phyloP scores from a whole-genome alignment of 2,329 filamentous ascomycete genomes.

The Paraconiothyrium sp. region DNA sequence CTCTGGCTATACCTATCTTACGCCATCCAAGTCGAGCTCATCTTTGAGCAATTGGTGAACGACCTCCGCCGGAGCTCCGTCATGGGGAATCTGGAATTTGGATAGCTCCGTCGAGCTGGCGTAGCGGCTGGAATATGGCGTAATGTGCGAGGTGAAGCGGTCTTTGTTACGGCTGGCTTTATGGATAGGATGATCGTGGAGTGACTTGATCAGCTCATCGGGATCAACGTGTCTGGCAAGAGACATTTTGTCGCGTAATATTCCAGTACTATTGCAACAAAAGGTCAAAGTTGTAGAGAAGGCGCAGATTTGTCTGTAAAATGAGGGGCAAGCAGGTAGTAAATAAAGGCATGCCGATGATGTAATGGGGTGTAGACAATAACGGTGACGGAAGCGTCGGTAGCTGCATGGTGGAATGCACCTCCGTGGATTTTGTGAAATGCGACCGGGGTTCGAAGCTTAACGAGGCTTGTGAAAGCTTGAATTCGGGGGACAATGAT shows the following conservation, averaged over 20 bases:
- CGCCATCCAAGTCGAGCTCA: conserved; percentile 50
- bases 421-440: not conserved
- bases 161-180: conserved; percentile 50
- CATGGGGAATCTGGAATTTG: conserved; percentile 67
- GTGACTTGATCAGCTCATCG: conserved; percentile 61
- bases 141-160: conserved; percentile 59
- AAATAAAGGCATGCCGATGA: conserved; percentile 17
- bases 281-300: not conserved
- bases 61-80: conserved; percentile 68
- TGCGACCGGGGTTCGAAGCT: conserved; percentile 30
- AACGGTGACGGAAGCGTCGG: not conserved
- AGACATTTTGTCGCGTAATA: conserved; percentile 51
- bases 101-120: conserved; percentile 64
- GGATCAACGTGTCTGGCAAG: conserved; percentile 64
- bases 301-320: not conserved
- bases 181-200: conserved; percentile 58
- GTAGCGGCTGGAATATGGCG: conserved; percentile 67
- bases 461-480: conserved; percentile 43
- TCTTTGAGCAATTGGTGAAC: conserved; percentile 69
- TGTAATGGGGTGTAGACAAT: conserved; percentile 15
- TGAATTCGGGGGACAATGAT: conserved; percentile 27
- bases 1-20: conserved; percentile 11
- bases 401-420: conserved; percentile 6
- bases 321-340: not conserved
- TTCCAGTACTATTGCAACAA: not conserved